Conservation (phyloP, 805 yeast species). For the Cyberlindnera veronae region DNA sequence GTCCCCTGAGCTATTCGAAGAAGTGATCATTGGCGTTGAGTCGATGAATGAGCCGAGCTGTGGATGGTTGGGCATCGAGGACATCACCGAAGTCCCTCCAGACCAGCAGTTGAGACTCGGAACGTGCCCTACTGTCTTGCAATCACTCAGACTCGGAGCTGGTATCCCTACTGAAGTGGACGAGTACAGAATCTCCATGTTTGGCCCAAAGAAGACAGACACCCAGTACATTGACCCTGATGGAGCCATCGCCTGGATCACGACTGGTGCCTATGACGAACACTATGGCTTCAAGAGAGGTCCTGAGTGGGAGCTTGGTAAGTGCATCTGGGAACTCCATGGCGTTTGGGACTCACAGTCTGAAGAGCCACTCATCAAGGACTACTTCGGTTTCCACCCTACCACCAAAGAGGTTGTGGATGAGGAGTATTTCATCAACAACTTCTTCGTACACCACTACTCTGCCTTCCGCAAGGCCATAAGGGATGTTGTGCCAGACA, state of each 20-base stretch:
- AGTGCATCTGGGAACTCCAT: conserved; percentile 77
- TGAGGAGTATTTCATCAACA: conserved; percentile 56
- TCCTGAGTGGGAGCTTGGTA: conserved; percentile 63
- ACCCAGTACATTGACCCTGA: conserved; percentile 56
- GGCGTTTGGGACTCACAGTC: conserved; percentile 65
- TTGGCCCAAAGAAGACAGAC: conserved; percentile 74
- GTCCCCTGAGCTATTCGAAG: conserved; percentile 44
- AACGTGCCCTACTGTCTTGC: conserved; percentile 78
- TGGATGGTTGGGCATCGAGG: conserved; percentile 65
- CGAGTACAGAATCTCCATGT: conserved; percentile 60
- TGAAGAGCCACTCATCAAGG: conserved; percentile 38
- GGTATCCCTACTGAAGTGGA: conserved; percentile 72
- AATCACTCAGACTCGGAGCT: conserved; percentile 72
- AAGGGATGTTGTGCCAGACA: conserved; percentile 41
- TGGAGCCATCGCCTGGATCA: conserved; percentile 69
- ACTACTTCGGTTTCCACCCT: conserved; percentile 48
- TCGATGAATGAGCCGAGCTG: conserved; percentile 80
- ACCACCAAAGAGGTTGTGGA: conserved; percentile 39
- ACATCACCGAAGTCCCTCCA: conserved; percentile 53
- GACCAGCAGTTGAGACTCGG: conserved; percentile 69
- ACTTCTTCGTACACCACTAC: conserved; percentile 64
- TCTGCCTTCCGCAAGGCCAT: conserved; percentile 44
- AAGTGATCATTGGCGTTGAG: conserved; percentile 73
- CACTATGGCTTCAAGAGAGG: conserved; percentile 71
- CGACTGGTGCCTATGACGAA: conserved; percentile 49